phyloP scores from a whole-genome alignment of 257 asterid species.

The Solanum corneliomulleri region DNA sequence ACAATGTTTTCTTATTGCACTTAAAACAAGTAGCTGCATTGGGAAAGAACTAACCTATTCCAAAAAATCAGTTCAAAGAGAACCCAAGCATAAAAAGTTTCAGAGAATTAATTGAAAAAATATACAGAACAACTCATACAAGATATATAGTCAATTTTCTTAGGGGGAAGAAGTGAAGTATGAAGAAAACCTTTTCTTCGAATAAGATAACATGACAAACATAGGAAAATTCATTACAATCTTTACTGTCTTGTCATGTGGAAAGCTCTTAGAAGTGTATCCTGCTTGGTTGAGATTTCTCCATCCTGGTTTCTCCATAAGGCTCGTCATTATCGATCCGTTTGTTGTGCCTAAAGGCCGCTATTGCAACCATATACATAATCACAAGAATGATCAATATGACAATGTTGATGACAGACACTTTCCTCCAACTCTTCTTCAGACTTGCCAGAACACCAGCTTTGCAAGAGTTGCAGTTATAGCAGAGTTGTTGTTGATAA shows the following conservation, averaged over 20 bases:
- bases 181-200: not conserved
- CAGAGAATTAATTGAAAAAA: not conserved
- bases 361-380: conserved; percentile 55
- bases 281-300: conserved; percentile 74
- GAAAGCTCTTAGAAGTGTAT: conserved; percentile 44
- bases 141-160: not conserved
- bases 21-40: not conserved
- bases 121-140: not conserved
- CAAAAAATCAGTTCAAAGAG: not conserved
- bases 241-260: not conserved
- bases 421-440: conserved; percentile 85
- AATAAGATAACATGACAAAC: not conserved
- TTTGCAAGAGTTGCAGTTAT: conserved; percentile 65
- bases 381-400: conserved; percentile 62
- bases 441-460: conserved; percentile 88
- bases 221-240: not conserved
- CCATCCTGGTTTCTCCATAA: conserved; percentile 74
- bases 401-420: conserved; percentile 56
- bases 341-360: conserved; percentile 71
- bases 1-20: not conserved
- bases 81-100: not conserved
- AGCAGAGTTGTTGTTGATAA: conserved; percentile 56
- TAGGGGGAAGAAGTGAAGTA: not conserved
- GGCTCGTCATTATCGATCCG: conserved; percentile 58
- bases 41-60: not conserved